Base-by-base conservation (phyloP, 2,329 filamentous ascomycete species). In the Leptographium galeiforme region DNA sequence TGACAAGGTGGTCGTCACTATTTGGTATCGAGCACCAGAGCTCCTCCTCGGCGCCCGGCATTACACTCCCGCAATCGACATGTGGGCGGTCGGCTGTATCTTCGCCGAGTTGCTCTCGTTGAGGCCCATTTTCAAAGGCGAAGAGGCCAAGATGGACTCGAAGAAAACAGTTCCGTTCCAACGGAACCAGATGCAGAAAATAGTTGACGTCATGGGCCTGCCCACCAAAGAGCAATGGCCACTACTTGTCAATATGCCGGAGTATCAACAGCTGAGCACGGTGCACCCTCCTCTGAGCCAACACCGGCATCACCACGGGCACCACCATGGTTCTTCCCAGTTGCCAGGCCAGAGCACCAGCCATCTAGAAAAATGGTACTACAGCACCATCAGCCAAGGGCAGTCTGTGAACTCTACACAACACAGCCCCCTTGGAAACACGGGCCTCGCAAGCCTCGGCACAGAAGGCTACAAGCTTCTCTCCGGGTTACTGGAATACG, bases 81-180 rank as follows among this genome's bases (percentile, higher is more conserved):
- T 97, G 68, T 98, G 93, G 93, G 93, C 93, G 3, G 83, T 98
- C 1, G 93, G 93, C 1, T 98, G 93, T 67, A 98, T 98, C 63
- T 97, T 98, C 63, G 93, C 93, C 2, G 93, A 98, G 67, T 74
- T 98, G 3, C 72, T 98, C 0, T 90, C 87, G 1, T 72, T 98
- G 4, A 79, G 91, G 1, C 93, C 93, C 0, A 97, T 98, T 53
- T 98, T 98, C 68, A 98, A 98, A 65, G 93, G 93, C 0, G 93
- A 98, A 64, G 93, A 98, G 68, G 93, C 93, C 16, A 98, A 98
- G 70, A 96, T 97, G 86, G 93, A 98, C 68, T 87, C 81, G 61
- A 98, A 98, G 69, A 97, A 97, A 71, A 93, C 87, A 0, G 90
- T 97, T 0, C 93, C 93, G 0, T 98, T 98, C 61, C 93, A 98